Percentiles rank a stretch among this genome's conserved stretches.
phyloP scores from a whole-genome alignment of 208 protist species.

The Trypanosoma avium region DNA sequence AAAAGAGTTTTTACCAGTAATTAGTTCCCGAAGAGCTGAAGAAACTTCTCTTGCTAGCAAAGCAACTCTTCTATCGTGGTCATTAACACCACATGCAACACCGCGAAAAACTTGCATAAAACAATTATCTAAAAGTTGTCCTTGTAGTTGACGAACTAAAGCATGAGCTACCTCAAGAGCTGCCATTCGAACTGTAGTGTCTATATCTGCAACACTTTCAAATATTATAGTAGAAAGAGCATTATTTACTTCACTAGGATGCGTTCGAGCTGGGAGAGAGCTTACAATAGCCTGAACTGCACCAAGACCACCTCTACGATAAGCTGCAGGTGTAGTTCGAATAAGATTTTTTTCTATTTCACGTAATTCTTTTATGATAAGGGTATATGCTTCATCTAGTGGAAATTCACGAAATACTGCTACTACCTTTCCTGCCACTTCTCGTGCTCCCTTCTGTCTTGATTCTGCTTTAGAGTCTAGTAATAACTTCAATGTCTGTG shows the following conservation, averaged over 20 bases:
- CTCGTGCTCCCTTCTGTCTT: slow-evolving; percentile 34
- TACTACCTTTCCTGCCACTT: slow-evolving; percentile 37
- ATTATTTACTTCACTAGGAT: slow-evolving; percentile 26
- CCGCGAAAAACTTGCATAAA: slow-evolving; percentile 61
- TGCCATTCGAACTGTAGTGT: slow-evolving; percentile 61
- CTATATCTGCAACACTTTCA: slow-evolving; percentile 45
- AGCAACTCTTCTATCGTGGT: slow-evolving; percentile 55
- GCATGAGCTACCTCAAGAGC: slow-evolving; percentile 68
- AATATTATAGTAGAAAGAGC: slow-evolving; percentile 40
- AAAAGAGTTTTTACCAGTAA: slow-evolving; percentile 37
- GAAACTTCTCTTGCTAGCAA: slow-evolving; percentile 66
- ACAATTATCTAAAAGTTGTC: slow-evolving; percentile 36
- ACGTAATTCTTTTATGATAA: slow-evolving; percentile 30
- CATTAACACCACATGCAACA: slow-evolving; percentile 48
- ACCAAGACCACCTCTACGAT: slow-evolving; percentile 59
- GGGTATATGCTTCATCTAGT: slow-evolving; percentile 35
- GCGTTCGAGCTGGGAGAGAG: slow-evolving; percentile 32
- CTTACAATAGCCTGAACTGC: slow-evolving; percentile 43
- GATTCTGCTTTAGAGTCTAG: slow-evolving; percentile 62
- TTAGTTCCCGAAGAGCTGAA: slow-evolving; percentile 44
- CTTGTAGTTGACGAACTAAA: slow-evolving; percentile 41
- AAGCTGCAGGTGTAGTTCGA: slow-evolving; percentile 35
- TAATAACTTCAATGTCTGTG: slow-evolving; percentile 39
- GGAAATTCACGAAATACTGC: slow-evolving; percentile 54
- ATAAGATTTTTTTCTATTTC: slow-evolving; percentile 45